A percentile compares a stretch with the other conserved stretches of the same genome.
These are phyloP conservation scores for Cladorrhinum samala DNA, from an alignment of 495 filamentous ascomycete genomes.

Conservation along the genomic window DNA sequence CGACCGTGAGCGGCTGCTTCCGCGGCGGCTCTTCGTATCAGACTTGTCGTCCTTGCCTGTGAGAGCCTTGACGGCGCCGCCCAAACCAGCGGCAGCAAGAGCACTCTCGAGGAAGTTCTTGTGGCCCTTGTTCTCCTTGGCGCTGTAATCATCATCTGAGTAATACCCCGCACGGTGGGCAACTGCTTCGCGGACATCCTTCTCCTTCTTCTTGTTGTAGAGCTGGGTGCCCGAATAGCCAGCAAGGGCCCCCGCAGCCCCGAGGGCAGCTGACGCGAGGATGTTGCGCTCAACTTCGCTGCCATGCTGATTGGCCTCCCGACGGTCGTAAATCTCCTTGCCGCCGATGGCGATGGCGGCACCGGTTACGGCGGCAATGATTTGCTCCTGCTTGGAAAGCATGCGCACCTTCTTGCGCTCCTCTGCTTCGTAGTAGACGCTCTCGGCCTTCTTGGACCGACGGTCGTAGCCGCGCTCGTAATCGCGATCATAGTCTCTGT, in stretches of 20 bases:
- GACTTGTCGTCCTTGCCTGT: constrained; percentile 45
- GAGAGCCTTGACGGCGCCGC: constrained; percentile 52
- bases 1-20: constrained; percentile 41
- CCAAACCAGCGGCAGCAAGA: constrained; percentile 60
- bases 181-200: constrained; percentile 42
- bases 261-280: constrained; percentile 46
- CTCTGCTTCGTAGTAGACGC: constrained; percentile 40
- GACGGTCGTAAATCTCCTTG: constrained; percentile 53
- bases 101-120: constrained; percentile 72
- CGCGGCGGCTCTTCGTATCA: constrained; percentile 45
- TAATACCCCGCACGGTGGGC: constrained; percentile 45
- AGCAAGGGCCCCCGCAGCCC: constrained; percentile 49
- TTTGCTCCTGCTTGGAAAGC: constrained; percentile 52
- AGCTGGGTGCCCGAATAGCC: constrained; percentile 49
- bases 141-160: constrained; percentile 48
- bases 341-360: constrained; percentile 47
- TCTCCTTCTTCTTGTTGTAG: constrained; percentile 46
- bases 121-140: constrained; percentile 45
- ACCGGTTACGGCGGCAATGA: constrained; percentile 48
- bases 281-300: constrained; percentile 44
- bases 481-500: constrained; percentile 33
- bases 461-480: constrained; percentile 44
- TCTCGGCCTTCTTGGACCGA: constrained; percentile 26
- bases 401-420: constrained; percentile 41
- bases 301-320: constrained; percentile 41